Conservation (phyloP, 306 rosid genomes). For the Dalbergia oliveri region DNA sequence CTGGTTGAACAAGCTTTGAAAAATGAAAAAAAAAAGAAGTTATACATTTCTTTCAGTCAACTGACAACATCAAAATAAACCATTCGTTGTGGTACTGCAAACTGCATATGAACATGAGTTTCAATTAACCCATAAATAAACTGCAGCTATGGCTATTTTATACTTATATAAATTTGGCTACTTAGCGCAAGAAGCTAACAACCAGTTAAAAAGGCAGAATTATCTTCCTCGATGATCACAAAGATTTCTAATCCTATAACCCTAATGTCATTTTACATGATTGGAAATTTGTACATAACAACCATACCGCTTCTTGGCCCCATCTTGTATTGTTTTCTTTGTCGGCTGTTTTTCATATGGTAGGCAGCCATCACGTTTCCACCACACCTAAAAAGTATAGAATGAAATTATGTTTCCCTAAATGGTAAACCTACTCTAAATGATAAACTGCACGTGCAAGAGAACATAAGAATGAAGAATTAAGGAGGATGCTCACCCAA, state of each 20-base stretch:
- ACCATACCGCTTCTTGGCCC: slow-evolving; percentile 82
- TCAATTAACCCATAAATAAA: slow-evolving; percentile 15
- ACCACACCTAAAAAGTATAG: slow-evolving; percentile 78
- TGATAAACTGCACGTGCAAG: slow-evolving; percentile 15
- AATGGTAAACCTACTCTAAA: slow-evolving; percentile 12
- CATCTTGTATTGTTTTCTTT: slow-evolving; percentile 76
- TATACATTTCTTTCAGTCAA: slow-evolving; percentile 1
- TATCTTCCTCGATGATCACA: slow-evolving; percentile 35
- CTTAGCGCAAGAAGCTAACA: slow-evolving; percentile 8
- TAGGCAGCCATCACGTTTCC: slow-evolving; percentile 98
- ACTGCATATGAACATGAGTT: neutral
- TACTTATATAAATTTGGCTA: neutral
- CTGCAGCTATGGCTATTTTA: neutral
- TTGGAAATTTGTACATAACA: slow-evolving; percentile 26
- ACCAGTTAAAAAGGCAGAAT: neutral
- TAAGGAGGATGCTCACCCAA: slow-evolving; percentile 75
- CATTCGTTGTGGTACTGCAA: neutral
- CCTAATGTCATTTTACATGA: slow-evolving; percentile 11
- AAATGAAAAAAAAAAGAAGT: neutral
- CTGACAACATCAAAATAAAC: slow-evolving; percentile 8
- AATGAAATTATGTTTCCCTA: slow-evolving; percentile 15
- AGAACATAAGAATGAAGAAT: slow-evolving; percentile 14
- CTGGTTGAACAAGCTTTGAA: neutral
- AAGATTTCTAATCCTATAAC: slow-evolving; percentile 10
- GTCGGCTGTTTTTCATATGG: slow-evolving; percentile 86